Conservation (phyloP, 208 protist species). For the Trypanosoma rangeli region DNA sequence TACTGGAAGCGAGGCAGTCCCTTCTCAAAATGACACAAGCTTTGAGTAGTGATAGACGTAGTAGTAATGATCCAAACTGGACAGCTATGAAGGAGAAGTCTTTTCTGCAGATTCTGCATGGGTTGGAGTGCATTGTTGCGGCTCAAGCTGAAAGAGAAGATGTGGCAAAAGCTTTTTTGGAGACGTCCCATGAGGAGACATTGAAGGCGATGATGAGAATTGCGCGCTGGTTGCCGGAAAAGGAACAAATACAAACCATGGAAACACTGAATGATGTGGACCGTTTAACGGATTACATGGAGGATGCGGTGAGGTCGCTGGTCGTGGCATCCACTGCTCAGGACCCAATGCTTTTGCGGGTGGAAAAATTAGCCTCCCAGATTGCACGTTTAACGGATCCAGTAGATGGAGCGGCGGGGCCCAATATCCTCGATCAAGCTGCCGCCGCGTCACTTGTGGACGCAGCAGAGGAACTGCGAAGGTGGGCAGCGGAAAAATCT, state of each 20-base stretch:
- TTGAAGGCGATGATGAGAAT: constrained; percentile 23
- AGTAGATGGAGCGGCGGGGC: neutral
- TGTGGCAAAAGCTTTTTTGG: neutral
- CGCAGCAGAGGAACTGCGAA: constrained; percentile 22
- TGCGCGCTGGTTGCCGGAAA: constrained; percentile 23
- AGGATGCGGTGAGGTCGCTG: constrained; percentile 15
- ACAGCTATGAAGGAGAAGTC: constrained; percentile 8
- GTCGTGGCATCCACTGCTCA: neutral
- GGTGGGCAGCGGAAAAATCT: constrained; percentile 7
- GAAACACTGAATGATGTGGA: constrained; percentile 9
- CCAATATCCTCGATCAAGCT: constrained; percentile 7
- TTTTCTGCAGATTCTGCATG: constrained; percentile 12
- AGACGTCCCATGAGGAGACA: constrained; percentile 1
- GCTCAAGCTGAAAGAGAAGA: neutral
- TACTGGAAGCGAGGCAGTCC: constrained; percentile 4
- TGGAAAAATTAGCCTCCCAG: constrained; percentile 16
- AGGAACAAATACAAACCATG: constrained; percentile 4
- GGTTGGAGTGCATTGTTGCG: constrained; percentile 14
- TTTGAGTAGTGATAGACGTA: neutral
- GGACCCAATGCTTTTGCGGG: constrained; percentile 8
- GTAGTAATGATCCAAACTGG: neutral
- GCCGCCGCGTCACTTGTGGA: constrained; percentile 6
- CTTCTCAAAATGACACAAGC: constrained; percentile 11
- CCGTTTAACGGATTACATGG: constrained; percentile 20
- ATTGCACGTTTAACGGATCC: constrained; percentile 4